These are phyloP conservation scores for Lachnellula arida DNA, from an alignment of 2,329 filamentous ascomycete species.

Conservation along the genomic window DNA sequence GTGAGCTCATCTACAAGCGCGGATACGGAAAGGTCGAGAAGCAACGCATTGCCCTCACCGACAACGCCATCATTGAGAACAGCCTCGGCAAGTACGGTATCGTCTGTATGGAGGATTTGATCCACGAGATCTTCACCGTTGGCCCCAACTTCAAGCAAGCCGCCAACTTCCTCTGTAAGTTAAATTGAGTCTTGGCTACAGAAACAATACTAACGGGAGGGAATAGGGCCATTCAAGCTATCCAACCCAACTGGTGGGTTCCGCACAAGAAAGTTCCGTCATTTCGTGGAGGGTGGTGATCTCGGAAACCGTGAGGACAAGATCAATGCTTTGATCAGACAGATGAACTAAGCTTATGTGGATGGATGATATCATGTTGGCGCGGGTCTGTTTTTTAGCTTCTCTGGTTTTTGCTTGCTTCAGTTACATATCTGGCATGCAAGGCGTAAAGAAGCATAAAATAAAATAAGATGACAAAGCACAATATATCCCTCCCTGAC, in stretches of 20 bases:
- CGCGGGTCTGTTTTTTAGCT: conserved; percentile 4
- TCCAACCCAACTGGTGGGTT: conserved; percentile 97
- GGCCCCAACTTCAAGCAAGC: conserved; percentile 99
- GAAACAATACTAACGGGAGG: no score
- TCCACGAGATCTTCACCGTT: conserved; percentile 98
- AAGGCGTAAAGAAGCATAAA: conserved; percentile 24
- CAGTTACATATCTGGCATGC: conserved; percentile 15
- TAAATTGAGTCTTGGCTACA: no score
- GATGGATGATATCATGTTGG: conserved; percentile 6
- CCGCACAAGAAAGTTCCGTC: conserved; percentile 80
- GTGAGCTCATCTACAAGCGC: conserved; percentile 99
- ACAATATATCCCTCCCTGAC: not conserved
- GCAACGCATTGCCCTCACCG: conserved; percentile 92
- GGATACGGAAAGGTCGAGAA: conserved; percentile 99
- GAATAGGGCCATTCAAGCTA: conserved; percentile 88
- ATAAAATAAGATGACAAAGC: conserved; percentile 15
- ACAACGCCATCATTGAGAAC: conserved; percentile 97
- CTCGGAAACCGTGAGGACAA: conserved; percentile 95
- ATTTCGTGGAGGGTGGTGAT: conserved; percentile 69
- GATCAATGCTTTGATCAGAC: conserved; percentile 93
- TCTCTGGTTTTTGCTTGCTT: conserved; percentile 12
- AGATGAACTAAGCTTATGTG: conserved; percentile 78
- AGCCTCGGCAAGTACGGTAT: conserved; percentile 97
- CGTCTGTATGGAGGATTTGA: conserved; percentile 97
- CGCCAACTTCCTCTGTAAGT: conserved; percentile 16